Conservation (phyloP, 371 early-diverging fungal species). For the Scutellospora calospora region DNA sequence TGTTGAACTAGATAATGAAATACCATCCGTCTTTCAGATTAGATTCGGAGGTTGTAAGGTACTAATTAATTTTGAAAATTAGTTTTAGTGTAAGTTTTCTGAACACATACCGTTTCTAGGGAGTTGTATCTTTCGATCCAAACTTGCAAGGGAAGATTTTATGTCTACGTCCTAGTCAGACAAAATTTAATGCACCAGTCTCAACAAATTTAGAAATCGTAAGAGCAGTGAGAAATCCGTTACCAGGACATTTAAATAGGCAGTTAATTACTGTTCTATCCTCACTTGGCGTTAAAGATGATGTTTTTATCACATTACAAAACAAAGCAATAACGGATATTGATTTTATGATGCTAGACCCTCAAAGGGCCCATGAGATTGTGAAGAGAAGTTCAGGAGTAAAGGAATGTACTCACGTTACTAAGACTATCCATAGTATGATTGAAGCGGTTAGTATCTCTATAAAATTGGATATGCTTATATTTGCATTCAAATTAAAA, state of each 20-base stretch:
- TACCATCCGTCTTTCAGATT: slow-evolving; percentile 83
- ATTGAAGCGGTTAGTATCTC: slow-evolving; percentile 55
- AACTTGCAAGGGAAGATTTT: slow-evolving; percentile 49
- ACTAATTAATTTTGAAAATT: neutral
- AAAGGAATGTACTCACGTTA: slow-evolving; percentile 64
- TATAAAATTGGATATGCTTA: neutral
- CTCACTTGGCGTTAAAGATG: slow-evolving; percentile 68
- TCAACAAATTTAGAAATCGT: slow-evolving; percentile 67
- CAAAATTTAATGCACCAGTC: slow-evolving; percentile 72
- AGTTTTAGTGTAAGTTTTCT: no score
- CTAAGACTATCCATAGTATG: slow-evolving; percentile 59
- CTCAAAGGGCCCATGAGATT: slow-evolving; percentile 57
- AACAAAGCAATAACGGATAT: slow-evolving; percentile 57
- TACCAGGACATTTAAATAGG: slow-evolving; percentile 74
- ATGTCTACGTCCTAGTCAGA: slow-evolving; percentile 72
- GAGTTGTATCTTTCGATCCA: slow-evolving; percentile 60
- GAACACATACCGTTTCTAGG: slow-evolving; percentile 54
- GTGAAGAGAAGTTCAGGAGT: slow-evolving; percentile 51
- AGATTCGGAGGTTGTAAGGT: slow-evolving; percentile 88
- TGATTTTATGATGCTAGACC: slow-evolving; percentile 55
- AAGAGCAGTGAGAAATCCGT: slow-evolving; percentile 58
- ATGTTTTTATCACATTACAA: slow-evolving; percentile 62
- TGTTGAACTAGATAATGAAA: slow-evolving; percentile 57
- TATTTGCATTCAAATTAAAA: neutral
- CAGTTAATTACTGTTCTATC: slow-evolving; percentile 77